Percentiles rank a stretch among this genome's conserved stretches.
Conservation (phyloP, 345 rosid genomes). For the Gossypium mustelinum region DNA sequence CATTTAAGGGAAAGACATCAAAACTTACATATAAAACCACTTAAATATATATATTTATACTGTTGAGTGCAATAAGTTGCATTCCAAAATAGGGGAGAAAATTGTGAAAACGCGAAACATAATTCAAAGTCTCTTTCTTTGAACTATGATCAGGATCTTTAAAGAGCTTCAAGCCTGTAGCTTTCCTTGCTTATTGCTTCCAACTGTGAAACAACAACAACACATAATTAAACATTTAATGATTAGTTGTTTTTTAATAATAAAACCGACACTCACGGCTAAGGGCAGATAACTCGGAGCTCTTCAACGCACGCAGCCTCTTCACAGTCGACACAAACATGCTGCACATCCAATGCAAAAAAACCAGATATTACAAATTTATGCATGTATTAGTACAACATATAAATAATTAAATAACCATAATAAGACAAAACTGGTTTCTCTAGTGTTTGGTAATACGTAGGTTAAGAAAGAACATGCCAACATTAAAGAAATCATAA, state of each 20-base stretch:
- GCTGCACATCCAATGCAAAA: constrained; percentile 35
- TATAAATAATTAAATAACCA: background rate
- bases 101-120: constrained; percentile 24
- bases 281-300: constrained; percentile 55
- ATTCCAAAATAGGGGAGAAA: constrained; percentile 20
- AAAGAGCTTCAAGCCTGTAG: constrained; percentile 13
- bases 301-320: constrained; percentile 88
- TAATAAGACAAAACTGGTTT: background rate
- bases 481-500: background rate
- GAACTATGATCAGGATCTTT: constrained; percentile 23
- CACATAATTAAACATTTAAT: background rate
- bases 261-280: constrained; percentile 30
- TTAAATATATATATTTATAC: background rate
- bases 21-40: constrained; percentile 16
- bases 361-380: background rate
- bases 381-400: background rate
- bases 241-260: background rate
- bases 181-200: constrained; percentile 39
- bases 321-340: constrained; percentile 89
- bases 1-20: background rate
- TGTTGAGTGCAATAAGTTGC: constrained; percentile 21
- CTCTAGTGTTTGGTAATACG: background rate
- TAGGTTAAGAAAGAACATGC: constrained; percentile 1
- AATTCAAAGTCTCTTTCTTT: constrained; percentile 17
- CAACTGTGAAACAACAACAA: constrained; percentile 29